Base-by-base conservation (phyloP, 768 basidiomycete species). In the Russula lepida region DNA sequence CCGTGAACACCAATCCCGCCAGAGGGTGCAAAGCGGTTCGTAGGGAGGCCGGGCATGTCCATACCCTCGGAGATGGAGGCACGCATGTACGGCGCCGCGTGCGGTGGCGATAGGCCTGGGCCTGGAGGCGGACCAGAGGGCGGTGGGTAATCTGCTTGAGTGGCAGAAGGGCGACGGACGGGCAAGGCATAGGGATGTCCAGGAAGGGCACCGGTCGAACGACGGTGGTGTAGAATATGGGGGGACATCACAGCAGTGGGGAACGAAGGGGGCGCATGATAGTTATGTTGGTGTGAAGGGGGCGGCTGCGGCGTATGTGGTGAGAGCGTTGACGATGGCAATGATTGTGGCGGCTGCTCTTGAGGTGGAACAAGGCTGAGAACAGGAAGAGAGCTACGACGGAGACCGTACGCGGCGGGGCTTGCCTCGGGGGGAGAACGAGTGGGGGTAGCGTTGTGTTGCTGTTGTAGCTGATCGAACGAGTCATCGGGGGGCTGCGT, bases 301-400 rank as follows among this genome's bases (percentile, higher is more conserved):
- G 30, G 56, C 3, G 41, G 11, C 8, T 37, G 46, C 13, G 55
- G 43, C 19, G 28, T 15, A 33, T 58, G 61, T 4, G 39, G 56
- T 23, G 48, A 33, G 23, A 58, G 33, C 2, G 46, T 30, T 25
- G 62, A 55, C 11, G 56, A 41, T 1, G 41, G 41, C 15, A 37
- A 21, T 12, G 47, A 53, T 23, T 52, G 27, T 27, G 50, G 58
- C 32, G 35, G 32, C n/a, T 44, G 28, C 11, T 62, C 59, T 49
- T 62, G 63, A 13, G 63, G 60, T 4, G 63, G 54, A 19, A 64
- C 17, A 9, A 65, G 64, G 41, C 51, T 57, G 19, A 63, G 53
- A 1, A 58, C 56, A 12, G 64, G 64, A 25, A 65, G 64, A 7
- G 64, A 65, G 43, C 54, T 48, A 28, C 64, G 64, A 33, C 64